Percentiles rank a stretch among this genome's conserved stretches.
phyloP scores from a whole-genome alignment of 2,329 filamentous ascomycete species.

The Claviceps fusiformis region DNA sequence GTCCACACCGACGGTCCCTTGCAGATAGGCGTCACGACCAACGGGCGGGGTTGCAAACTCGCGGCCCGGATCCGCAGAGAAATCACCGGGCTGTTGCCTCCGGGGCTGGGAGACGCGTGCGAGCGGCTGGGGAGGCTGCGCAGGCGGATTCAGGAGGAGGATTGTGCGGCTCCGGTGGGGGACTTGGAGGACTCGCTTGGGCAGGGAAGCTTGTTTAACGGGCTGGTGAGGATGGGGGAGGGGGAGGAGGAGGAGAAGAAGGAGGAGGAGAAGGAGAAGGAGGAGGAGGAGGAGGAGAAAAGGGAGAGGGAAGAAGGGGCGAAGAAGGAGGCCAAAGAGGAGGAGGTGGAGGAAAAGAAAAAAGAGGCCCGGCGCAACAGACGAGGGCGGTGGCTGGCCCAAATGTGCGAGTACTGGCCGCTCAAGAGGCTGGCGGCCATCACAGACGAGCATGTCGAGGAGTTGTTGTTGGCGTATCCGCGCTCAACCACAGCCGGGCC shows the following conservation, averaged over 20 bases:
- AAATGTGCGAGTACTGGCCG: conserved; percentile 99
- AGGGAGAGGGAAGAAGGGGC: conserved; percentile 36
- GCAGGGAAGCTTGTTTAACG: conserved; percentile 75
- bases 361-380: conserved; percentile 44
- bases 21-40: conserved; percentile 91
- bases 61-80: conserved; percentile 81
- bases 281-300: conserved; percentile 5
- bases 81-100: conserved; percentile 66
- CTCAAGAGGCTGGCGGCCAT: conserved; percentile 68
- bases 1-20: conserved; percentile 83
- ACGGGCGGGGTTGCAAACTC: conserved; percentile 86
- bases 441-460: conserved; percentile 64
- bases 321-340: conserved; percentile 7
- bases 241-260: conserved; percentile 15
- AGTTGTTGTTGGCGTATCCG: conserved; percentile 61
- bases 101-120: conserved; percentile 63
- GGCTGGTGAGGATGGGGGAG: conserved; percentile 61
- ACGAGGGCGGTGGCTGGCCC: conserved; percentile 82
- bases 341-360: neutral
- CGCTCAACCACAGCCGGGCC: conserved; percentile 16
- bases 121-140: conserved; percentile 62
- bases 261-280: conserved; percentile 35
- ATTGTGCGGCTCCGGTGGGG: conserved; percentile 27
- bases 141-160: conserved; percentile 60
- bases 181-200: conserved; percentile 49